A percentile compares a stretch with the other conserved stretches of the same genome.
These are phyloP conservation scores for Botryotinia convoluta DNA, from an alignment of 2,329 filamentous ascomycete species.

Conservation along the genomic window DNA sequence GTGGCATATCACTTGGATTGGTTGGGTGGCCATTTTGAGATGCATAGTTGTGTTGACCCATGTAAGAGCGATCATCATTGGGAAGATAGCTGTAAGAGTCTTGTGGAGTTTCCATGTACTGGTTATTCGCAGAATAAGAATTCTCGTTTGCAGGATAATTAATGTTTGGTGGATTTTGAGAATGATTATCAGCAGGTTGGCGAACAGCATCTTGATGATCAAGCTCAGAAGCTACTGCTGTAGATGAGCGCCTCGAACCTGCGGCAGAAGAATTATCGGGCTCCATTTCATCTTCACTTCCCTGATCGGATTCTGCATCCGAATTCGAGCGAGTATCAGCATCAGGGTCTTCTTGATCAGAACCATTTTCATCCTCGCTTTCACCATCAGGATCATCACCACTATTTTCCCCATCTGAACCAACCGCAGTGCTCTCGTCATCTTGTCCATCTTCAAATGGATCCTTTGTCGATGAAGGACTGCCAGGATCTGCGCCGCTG, in stretches of 20 bases:
- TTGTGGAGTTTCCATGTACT: background rate
- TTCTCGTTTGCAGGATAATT: background rate
- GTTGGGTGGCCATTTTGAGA: background rate
- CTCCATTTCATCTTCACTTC: background rate
- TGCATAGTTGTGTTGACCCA: background rate
- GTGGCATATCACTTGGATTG: background rate
- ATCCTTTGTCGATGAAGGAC: background rate
- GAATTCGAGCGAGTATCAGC: background rate
- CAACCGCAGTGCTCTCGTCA: slow-evolving; percentile 6
- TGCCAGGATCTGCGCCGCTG: background rate
- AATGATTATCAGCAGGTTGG: background rate
- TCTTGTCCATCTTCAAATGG: background rate
- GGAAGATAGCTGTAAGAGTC: background rate
- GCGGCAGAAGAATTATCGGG: background rate
- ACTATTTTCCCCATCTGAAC: background rate
- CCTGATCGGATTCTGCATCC: background rate
- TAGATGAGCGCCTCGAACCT: slow-evolving; percentile 5
- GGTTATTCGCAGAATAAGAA: background rate
- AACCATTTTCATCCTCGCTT: background rate
- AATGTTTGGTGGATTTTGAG: background rate
- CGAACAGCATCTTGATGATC: slow-evolving; percentile 3
- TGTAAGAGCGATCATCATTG: background rate
- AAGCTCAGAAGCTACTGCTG: background rate
- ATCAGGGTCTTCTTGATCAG: background rate
- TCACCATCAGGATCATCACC: background rate